phyloP scores from a whole-genome alignment of 2,329 filamentous ascomycete species.

The Ophiocordyceps polyrhachis-furcata region DNA sequence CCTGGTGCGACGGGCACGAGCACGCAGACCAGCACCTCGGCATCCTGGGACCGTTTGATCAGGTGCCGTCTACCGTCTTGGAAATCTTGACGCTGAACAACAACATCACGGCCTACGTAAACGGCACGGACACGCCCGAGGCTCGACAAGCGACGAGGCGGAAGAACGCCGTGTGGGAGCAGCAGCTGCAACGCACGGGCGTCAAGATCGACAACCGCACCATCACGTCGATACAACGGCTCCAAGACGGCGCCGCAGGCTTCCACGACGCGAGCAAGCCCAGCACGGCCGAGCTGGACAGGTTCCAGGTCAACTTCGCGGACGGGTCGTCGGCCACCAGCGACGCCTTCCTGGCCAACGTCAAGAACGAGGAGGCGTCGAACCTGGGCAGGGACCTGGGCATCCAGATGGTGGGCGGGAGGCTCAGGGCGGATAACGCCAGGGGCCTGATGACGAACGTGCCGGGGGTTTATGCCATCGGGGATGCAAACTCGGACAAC shows the following conservation, averaged over 20 bases:
- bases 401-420: constrained; percentile 22
- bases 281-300: constrained; percentile 28
- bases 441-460: constrained; percentile 32
- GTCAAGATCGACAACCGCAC: constrained; percentile 37
- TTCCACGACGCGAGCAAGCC: constrained; percentile 21
- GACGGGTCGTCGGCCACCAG: constrained; percentile 25
- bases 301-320: constrained; percentile 34
- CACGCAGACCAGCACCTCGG: constrained; percentile 39
- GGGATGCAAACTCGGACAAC: constrained; percentile 41
- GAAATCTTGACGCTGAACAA: constrained; percentile 35
- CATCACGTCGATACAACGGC: constrained; percentile 27
- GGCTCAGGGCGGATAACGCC: constrained; percentile 21
- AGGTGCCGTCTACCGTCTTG: constrained; percentile 24
- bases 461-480: constrained; percentile 35
- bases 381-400: constrained; percentile 26
- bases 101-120: constrained; percentile 38
- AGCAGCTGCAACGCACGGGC: constrained; percentile 29
- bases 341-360: constrained; percentile 32
- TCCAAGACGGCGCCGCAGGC: constrained; percentile 19
- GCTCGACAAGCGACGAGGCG: constrained; percentile 18
- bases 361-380: constrained; percentile 27
- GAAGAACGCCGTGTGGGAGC: constrained; percentile 25
- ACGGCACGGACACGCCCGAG: constrained; percentile 34
- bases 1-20: constrained; percentile 46
- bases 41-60: constrained; percentile 26